A percentile compares a stretch with the other conserved stretches of the same genome.
phyloP scores from a whole-genome alignment of 768 basidiomycete genomes.

The Grammothele lineata region DNA sequence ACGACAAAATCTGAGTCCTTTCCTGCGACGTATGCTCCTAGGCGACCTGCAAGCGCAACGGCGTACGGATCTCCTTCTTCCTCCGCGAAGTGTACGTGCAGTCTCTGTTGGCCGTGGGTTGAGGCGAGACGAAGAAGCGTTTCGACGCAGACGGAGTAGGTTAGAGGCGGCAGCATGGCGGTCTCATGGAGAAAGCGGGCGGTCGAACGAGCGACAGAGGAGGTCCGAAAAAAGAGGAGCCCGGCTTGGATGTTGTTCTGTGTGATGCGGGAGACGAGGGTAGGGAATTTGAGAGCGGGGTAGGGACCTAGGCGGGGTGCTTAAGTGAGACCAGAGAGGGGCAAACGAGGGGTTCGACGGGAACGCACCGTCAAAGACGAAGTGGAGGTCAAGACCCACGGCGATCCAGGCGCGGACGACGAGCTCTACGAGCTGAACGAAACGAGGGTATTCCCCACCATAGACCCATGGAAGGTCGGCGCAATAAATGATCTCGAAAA shows the following conservation, averaged over 20 bases:
- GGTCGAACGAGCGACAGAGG: slow-evolving; percentile 53
- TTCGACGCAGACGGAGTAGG: slow-evolving; percentile 52
- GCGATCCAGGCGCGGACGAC: slow-evolving; percentile 66
- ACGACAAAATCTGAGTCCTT: slow-evolving; percentile 84
- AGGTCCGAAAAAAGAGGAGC: slow-evolving; percentile 80
- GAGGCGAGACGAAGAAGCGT: slow-evolving; percentile 37
- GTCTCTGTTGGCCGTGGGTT: background rate
- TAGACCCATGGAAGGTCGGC: slow-evolving; percentile 78
- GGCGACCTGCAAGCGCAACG: slow-evolving; percentile 74
- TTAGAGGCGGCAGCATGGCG: slow-evolving; percentile 70
- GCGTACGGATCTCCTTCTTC: slow-evolving; percentile 81
- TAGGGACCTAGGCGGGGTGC: slow-evolving; percentile 47
- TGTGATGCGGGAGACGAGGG: slow-evolving; percentile 53
- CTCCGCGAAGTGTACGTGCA: slow-evolving; percentile 70
- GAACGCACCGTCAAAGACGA: slow-evolving; percentile 79
- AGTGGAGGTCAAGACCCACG: slow-evolving; percentile 59
- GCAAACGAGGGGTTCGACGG: background rate
- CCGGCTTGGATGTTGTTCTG: slow-evolving; percentile 57
- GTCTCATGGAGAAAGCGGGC: slow-evolving; percentile 69
- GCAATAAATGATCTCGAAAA: slow-evolving; percentile 59
- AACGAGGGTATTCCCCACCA: slow-evolving; percentile 72
- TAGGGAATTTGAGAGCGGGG: slow-evolving; percentile 70
- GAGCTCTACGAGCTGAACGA: slow-evolving; percentile 41
- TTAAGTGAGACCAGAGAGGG: slow-evolving; percentile 1
- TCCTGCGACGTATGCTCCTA: slow-evolving; percentile 71